Conservation (phyloP, 176 grass and related monocot genomes). For the Bolboschoenus planiculmis region DNA sequence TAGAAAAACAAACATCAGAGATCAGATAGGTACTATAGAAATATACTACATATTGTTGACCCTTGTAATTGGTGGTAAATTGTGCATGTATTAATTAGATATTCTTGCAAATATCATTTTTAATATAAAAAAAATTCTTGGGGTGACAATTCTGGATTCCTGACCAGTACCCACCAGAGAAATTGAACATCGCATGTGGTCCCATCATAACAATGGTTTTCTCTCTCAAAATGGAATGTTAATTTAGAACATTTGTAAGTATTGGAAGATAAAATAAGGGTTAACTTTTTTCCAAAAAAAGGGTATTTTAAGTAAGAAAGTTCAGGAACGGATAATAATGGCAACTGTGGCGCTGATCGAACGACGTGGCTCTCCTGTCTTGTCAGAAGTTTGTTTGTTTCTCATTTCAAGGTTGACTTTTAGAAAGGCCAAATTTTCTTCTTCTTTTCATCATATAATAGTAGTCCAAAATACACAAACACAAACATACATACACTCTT, state of each 20-base stretch:
- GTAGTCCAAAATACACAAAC: neutral
- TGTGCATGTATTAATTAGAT: neutral
- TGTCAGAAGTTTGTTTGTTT: neutral
- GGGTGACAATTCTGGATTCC: too few species aligned
- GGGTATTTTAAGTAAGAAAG: neutral
- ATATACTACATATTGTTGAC: neutral
- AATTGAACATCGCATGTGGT: neutral
- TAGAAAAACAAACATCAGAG: neutral
- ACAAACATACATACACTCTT: too few species aligned
- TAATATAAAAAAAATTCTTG: too few species aligned
- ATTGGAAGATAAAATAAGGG: neutral
- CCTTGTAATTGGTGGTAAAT: neutral
- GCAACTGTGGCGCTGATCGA: neutral
- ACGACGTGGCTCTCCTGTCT: neutral
- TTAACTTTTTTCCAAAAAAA: neutral
- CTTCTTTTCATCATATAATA: neutral
- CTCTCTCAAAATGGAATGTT: neutral
- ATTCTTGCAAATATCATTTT: neutral
- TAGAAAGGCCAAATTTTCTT: neutral
- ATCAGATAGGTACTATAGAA: neutral
- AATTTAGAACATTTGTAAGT: neutral
- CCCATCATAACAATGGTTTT: neutral
- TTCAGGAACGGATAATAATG: neutral
- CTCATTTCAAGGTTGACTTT: neutral
- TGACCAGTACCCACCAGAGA: neutral